A percentile compares a stretch with the other conserved stretches of the same genome.
Evolutionary conservation across 306 rosid species (phyloP).

Genomic region (Corylus americana): DNA sequence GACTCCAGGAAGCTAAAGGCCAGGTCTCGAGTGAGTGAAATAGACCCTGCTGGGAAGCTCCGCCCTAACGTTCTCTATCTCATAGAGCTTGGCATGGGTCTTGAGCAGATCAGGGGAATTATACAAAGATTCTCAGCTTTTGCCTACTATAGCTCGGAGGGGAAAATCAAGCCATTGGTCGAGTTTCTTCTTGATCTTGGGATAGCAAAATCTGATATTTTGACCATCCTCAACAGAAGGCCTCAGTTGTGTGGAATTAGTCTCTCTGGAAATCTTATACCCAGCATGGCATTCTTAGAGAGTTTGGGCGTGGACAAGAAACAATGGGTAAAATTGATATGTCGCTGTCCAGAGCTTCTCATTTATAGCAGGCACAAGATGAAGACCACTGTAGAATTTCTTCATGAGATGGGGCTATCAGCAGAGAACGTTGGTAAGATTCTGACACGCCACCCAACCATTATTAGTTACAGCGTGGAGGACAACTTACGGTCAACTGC

Average conservation of each 20-base stretch:
- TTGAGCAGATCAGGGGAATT: slow-evolving; percentile 65
- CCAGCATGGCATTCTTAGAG: slow-evolving; percentile 79
- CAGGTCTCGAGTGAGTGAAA: slow-evolving; percentile 59
- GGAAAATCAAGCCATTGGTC: slow-evolving; percentile 82
- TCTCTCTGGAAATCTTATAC: slow-evolving; percentile 73
- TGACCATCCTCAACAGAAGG: slow-evolving; percentile 63
- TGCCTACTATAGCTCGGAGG: slow-evolving; percentile 81
- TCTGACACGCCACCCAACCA: slow-evolving; percentile 67
- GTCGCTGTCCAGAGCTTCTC: slow-evolving; percentile 75
- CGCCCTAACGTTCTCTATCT: slow-evolving; percentile 79
- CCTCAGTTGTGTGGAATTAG: slow-evolving; percentile 94
- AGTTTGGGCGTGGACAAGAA: slow-evolving; percentile 76
- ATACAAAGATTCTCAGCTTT: slow-evolving; percentile 64
- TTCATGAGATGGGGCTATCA: slow-evolving; percentile 68
- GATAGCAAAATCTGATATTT: slow-evolving; percentile 64
- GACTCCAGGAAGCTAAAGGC: slow-evolving; percentile 62
- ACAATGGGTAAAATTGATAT: slow-evolving; percentile 84
- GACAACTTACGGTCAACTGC: slow-evolving; percentile 80
- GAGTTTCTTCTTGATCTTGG: slow-evolving; percentile 91
- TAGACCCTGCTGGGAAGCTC: slow-evolving; percentile 58
- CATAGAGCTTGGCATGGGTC: slow-evolving; percentile 75
- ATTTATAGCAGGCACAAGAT: slow-evolving; percentile 77
- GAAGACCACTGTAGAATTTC: slow-evolving; percentile 54
- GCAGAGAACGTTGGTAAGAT: slow-evolving; percentile 69
- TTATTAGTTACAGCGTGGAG: slow-evolving; percentile 64